Percentiles rank a stretch among this genome's conserved stretches.
These are phyloP conservation scores for Kregervanrija pseudodelftensis DNA, from an alignment of 805 yeast species.

Conservation along the genomic window DNA sequence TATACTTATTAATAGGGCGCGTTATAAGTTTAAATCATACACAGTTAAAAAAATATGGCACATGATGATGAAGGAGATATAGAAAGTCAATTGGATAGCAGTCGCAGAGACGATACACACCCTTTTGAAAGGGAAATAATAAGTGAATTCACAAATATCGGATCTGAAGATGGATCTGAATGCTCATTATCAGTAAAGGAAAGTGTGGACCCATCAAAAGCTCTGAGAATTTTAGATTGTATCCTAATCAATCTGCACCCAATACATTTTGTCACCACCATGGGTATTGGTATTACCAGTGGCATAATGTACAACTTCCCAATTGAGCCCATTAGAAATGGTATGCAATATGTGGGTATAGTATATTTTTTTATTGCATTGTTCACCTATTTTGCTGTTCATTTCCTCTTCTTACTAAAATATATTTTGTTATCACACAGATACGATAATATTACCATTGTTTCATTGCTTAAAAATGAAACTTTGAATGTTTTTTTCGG, in stretches of 20 bases:
- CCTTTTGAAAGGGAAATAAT: too few relatives aligned
- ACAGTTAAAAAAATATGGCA: too few relatives aligned
- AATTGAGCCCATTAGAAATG: constrained; percentile 35
- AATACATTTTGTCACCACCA: constrained; percentile 62
- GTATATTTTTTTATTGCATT: constrained; percentile 58
- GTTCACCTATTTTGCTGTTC: constrained; percentile 37
- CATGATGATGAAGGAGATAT: too few relatives aligned
- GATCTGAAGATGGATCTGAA: too few relatives aligned
- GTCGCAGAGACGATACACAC: too few relatives aligned
- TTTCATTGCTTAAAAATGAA: constrained; percentile 32
- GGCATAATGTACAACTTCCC: constrained; percentile 60
- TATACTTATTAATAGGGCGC: too few relatives aligned
- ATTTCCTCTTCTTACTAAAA: constrained; percentile 32
- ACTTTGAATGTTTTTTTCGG: constrained; percentile 60
- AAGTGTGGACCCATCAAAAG: background rate
- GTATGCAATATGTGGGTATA: constrained; percentile 37
- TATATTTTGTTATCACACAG: constrained; percentile 31
- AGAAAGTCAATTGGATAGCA: too few relatives aligned
- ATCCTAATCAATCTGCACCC: constrained; percentile 35
- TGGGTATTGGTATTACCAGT: constrained; percentile 80
- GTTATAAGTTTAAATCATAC: too few relatives aligned
- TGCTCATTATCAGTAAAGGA: too few relatives aligned
- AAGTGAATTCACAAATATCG: too few relatives aligned
- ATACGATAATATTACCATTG: constrained; percentile 11
- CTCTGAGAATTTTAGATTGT: constrained; percentile 5